Conservation (phyloP, 768 basidiomycete species). For the Hirschioporus abietinus region DNA sequence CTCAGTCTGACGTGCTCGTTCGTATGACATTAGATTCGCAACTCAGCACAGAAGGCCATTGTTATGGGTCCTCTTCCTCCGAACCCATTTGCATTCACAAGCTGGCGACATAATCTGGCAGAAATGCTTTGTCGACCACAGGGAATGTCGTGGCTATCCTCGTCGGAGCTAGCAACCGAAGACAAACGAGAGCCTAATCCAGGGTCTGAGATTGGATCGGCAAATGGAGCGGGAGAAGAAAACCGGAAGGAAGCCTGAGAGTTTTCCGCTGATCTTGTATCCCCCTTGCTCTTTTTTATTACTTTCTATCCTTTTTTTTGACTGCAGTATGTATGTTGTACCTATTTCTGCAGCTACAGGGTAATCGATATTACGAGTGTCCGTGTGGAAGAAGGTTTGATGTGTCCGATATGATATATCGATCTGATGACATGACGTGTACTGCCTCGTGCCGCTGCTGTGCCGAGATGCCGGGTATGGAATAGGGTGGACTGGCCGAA, state of each 20-base stretch:
- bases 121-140: constrained; percentile 77
- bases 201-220: constrained; percentile 35
- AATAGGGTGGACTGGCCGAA: background rate
- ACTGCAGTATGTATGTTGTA: background rate
- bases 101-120: constrained; percentile 65
- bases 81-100: constrained; percentile 85
- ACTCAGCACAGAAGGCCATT: constrained; percentile 72
- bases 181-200: constrained; percentile 77
- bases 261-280: background rate
- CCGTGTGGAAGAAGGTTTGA: background rate
- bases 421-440: background rate
- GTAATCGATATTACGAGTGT: background rate
- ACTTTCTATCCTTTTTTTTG: background rate
- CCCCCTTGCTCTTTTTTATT: background rate
- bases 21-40: constrained; percentile 58
- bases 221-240: constrained; percentile 22
- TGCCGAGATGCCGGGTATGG: background rate
- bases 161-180: constrained; percentile 51
- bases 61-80: constrained; percentile 59
- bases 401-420: background rate
- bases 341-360: no score
- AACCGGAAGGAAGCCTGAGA: constrained; percentile 14
- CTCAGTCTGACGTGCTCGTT: constrained; percentile 9
- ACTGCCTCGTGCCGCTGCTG: background rate
- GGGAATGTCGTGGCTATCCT: constrained; percentile 77